A percentile compares a stretch with the other conserved stretches of the same genome.
Evolutionary conservation across 495 filamentous ascomycete genomes (phyloP).

Genomic region (Aspergillus olivimuriae): DNA sequence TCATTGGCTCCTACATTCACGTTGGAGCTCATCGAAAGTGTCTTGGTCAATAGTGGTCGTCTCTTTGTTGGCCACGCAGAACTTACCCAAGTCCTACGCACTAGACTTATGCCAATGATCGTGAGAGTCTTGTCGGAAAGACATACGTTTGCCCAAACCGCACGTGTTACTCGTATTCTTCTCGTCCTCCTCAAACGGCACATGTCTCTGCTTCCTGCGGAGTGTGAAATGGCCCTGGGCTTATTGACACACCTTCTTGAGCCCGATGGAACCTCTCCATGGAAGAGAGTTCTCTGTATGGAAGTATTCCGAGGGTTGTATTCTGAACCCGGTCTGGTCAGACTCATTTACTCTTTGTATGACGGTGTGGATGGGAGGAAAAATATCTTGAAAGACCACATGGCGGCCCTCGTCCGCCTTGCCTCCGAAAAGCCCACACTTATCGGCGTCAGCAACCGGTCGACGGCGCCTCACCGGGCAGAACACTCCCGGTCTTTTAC

Average conservation of each 20-base stretch:
- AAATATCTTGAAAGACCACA: conserved; percentile 70
- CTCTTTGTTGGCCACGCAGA: conserved; percentile 76
- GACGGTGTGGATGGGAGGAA: conserved; percentile 69
- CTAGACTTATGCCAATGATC: conserved; percentile 75
- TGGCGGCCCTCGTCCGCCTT: conserved; percentile 76
- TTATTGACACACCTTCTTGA: conserved; percentile 87
- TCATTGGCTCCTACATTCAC: conserved; percentile 74
- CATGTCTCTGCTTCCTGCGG: conserved; percentile 62
- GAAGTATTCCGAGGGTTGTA: conserved; percentile 84
- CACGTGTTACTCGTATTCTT: conserved; percentile 75
- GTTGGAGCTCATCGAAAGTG: conserved; percentile 84
- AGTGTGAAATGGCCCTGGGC: conserved; percentile 79
- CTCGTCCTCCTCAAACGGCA: conserved; percentile 72
- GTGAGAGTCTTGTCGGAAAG: conserved; percentile 72
- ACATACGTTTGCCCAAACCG: conserved; percentile 72
- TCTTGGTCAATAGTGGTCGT: conserved; percentile 74
- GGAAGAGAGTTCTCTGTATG: conserved; percentile 87
- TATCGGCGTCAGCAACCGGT: conserved; percentile 83
- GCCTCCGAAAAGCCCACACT: conserved; percentile 83
- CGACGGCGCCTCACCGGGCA: conserved; percentile 58
- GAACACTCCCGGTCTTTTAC: conserved; percentile 39
- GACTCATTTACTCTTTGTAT: conserved; percentile 74
- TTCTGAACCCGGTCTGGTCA: conserved; percentile 65
- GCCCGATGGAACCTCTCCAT: conserved; percentile 65
- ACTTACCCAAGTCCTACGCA: conserved; percentile 70